These are phyloP conservation scores for Diospyros kaki DNA, from an alignment of 148 eudicot genomes.

Conservation along the genomic window DNA sequence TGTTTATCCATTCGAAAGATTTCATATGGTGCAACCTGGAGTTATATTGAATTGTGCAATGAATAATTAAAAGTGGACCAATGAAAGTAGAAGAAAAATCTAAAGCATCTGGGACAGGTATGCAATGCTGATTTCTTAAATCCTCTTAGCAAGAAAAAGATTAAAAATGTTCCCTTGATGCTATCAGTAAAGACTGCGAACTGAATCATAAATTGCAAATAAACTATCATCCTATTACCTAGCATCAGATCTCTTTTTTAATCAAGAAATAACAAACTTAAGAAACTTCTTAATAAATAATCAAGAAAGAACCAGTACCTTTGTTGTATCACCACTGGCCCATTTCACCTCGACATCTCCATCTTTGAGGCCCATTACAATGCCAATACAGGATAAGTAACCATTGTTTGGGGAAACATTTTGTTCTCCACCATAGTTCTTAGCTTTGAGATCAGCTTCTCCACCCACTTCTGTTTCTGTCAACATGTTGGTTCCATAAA, in stretches of 20 bases:
- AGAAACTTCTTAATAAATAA: background rate
- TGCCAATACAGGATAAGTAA: slow-evolving; percentile 61
- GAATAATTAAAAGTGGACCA: no score
- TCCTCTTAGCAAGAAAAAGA: no score
- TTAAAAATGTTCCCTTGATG: no score
- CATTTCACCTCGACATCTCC: slow-evolving; percentile 78
- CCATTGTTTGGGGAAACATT: slow-evolving; percentile 18
- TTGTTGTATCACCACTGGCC: slow-evolving; percentile 62
- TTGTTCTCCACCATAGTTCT: slow-evolving; percentile 13
- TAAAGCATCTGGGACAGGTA: no score
- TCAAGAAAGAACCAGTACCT: slow-evolving; percentile 40
- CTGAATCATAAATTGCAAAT: background rate
- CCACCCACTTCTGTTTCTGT: slow-evolving; percentile 9
- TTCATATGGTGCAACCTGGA: slow-evolving; percentile 68
- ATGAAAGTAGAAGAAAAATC: no score
- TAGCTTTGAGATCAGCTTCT: slow-evolving; percentile 8
- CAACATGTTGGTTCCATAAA: background rate
- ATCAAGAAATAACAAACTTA: background rate
- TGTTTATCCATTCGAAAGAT: slow-evolving; percentile 65
- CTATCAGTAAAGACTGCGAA: no score
- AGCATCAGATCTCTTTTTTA: background rate
- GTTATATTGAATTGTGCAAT: background rate
- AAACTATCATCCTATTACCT: background rate
- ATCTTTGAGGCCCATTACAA: slow-evolving; percentile 52
- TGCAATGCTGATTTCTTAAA: no score